Percentiles rank a stretch among this genome's conserved stretches.
phyloP scores from a whole-genome alignment of 1,284 basidiomycete genomes.

The Thelephora terrestris region DNA sequence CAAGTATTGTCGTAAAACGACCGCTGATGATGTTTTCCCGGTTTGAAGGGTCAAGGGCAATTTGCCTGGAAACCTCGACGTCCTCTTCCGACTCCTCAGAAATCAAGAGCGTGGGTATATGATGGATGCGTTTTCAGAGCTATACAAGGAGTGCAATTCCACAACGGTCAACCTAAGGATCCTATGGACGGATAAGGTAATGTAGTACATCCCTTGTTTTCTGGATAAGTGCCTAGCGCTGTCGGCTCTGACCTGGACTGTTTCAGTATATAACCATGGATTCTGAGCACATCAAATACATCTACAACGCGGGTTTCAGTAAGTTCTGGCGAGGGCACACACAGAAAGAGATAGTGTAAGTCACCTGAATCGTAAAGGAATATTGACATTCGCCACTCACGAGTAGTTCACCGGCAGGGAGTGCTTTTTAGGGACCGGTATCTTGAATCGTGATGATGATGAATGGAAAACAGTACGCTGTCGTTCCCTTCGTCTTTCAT shows the following conservation, averaged over 20 bases:
- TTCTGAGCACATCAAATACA: slow-evolving; percentile 53
- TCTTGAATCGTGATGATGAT: slow-evolving; percentile 67
- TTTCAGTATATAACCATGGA: slow-evolving; percentile 62
- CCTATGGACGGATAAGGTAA: slow-evolving; percentile 57
- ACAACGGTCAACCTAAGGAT: slow-evolving; percentile 59
- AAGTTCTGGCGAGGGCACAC: slow-evolving; percentile 52
- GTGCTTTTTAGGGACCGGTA: slow-evolving; percentile 56
- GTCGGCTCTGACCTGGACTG: neutral
- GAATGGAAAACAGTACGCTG: slow-evolving; percentile 39
- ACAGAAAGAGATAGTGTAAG: slow-evolving; percentile 59
- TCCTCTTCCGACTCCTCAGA: slow-evolving; percentile 44
- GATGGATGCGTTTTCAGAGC: slow-evolving; percentile 46
- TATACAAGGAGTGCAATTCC: slow-evolving; percentile 57
- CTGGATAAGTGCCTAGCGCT: neutral
- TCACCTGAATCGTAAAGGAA: slow-evolving; percentile 1
- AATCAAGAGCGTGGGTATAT: slow-evolving; percentile 49
- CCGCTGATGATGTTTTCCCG: too few species aligned
- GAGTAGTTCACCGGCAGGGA: slow-evolving; percentile 33
- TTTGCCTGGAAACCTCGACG: slow-evolving; percentile 66
- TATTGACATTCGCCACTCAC: neutral
- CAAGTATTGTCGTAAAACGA: too few species aligned
- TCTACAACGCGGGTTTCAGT: slow-evolving; percentile 56
- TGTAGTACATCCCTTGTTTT: slow-evolving; percentile 22
- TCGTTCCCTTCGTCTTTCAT: neutral
- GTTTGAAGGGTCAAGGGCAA: slow-evolving; percentile 27